Conservation (phyloP, 148 eudicot species). For the Amaranthus hypochondriacus region DNA sequence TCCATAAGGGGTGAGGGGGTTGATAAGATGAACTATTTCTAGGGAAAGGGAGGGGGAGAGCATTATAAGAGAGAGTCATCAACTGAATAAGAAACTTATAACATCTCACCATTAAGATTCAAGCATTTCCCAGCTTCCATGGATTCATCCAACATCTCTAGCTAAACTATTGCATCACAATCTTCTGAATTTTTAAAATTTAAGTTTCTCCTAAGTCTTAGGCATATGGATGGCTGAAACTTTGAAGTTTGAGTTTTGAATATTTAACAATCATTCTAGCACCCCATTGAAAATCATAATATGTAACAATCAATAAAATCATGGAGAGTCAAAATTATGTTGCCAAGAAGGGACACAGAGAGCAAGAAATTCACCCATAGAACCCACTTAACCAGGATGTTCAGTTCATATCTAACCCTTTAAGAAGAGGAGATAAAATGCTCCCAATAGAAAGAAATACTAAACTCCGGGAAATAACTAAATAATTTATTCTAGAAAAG, state of each 20-base stretch:
- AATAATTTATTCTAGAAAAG: background rate
- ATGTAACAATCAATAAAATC: background rate
- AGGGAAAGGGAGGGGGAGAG: background rate
- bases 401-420: background rate
- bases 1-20: too few relatives aligned
- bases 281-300: background rate
- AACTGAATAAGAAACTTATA: too few relatives aligned
- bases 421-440: background rate
- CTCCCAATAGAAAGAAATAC: background rate
- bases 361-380: background rate
- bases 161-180: background rate
- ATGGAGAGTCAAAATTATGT: background rate
- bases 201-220: background rate
- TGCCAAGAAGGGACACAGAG: background rate
- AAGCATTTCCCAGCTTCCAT: background rate
- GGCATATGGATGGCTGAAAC: background rate
- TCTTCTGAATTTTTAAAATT: background rate
- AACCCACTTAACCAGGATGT: background rate
- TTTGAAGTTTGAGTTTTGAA: background rate
- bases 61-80: too few relatives aligned
- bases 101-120: too few relatives aligned
- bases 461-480: background rate
- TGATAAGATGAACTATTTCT: background rate
- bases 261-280: background rate
- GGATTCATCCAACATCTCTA: background rate